phyloP scores from a whole-genome alignment of 1,284 basidiomycete genomes.

The Phenoliferia sp. region DNA sequence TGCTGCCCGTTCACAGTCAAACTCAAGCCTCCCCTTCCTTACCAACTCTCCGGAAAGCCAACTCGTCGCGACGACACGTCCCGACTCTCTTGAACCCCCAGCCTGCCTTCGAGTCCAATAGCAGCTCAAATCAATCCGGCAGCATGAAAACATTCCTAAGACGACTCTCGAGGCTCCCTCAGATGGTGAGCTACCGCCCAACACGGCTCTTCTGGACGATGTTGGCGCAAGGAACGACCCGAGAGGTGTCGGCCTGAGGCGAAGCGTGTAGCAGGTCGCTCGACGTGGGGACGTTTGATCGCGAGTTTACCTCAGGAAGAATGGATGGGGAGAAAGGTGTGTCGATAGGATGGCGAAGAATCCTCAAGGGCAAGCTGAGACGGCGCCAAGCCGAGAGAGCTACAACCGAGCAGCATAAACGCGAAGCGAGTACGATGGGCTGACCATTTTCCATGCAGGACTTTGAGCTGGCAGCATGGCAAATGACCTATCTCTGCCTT shows the following conservation, averaged over 20 bases:
- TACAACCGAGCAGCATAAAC: neutral
- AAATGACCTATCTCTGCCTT: conserved; percentile 83
- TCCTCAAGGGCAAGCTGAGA: neutral
- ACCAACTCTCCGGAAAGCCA: neutral
- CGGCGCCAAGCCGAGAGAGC: neutral
- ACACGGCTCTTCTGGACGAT: neutral
- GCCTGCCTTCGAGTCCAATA: neutral
- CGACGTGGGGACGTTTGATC: too few species aligned
- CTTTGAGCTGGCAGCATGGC: conserved; percentile 91
- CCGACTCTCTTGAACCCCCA: neutral
- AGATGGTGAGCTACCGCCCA: conserved; percentile 13
- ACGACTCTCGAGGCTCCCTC: conserved; percentile 22
- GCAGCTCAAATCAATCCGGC: conserved; percentile 1
- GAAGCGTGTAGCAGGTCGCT: too few species aligned
- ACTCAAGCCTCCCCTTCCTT: neutral
- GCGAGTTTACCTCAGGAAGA: too few species aligned
- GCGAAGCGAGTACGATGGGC: neutral
- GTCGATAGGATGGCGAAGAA: too few species aligned
- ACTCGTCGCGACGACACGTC: neutral
- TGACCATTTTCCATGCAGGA: conserved; percentile 55
- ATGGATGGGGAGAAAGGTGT: too few species aligned
- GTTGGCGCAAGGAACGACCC: neutral
- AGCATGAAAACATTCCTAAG: conserved; percentile 25
- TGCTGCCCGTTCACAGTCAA: neutral
- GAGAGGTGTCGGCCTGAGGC: too few species aligned